Base-by-base conservation (phyloP, 352 stramenopile species). In the Thraustochytrium sp. region DNA sequence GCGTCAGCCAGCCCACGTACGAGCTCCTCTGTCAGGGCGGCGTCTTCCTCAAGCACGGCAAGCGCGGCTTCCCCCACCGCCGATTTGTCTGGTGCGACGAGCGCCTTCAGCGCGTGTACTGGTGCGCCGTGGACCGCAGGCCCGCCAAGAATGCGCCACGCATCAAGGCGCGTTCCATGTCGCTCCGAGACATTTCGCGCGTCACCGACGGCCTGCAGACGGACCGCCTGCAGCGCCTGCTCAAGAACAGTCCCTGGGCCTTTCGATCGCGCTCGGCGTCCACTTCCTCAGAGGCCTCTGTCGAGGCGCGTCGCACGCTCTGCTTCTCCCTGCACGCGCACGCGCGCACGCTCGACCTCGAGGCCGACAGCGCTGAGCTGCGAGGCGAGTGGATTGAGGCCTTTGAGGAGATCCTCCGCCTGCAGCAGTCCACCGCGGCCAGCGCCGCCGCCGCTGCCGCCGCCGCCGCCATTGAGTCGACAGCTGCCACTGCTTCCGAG, bases 51-150 rank as follows among this genome's bases (percentile, higher is more conserved):
- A 82, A 82, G 74, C 74, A 82, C 36, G 65, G 74, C 13, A 1
- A 51, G 9, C 51, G 74, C 16, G 74, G 51, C 0, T 40, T n/a
- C 37, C 74, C 74, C 0, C 74, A 82, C 51, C 37, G 37, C 0
- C 74, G 74, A 23, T 82, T 82, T 49, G 74, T 82, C 9, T 82
- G 74, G 74, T 82, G 74, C 55, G 74, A 82, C 55, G 53, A 82
- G 37, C 23, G 31, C 8, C 40, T 82, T 3, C 37, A 82, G 38
- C 37, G 46, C 26, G 56, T 82, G 21, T 82, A 82, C 38, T 82
- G 74, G 74, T 82, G 74, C 34, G n/a, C 51, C 13, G 23, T 82
- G 26, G 74, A 82, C 51, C 38, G 46, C 34, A 55, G 42, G 23
- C 49, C 31, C 11, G 36, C 65, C 4, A 65, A 82, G 31, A 38